These are phyloP conservation scores for Sclerotinia trifoliorum DNA, from an alignment of 2,329 filamentous ascomycete species.

Conservation along the genomic window DNA sequence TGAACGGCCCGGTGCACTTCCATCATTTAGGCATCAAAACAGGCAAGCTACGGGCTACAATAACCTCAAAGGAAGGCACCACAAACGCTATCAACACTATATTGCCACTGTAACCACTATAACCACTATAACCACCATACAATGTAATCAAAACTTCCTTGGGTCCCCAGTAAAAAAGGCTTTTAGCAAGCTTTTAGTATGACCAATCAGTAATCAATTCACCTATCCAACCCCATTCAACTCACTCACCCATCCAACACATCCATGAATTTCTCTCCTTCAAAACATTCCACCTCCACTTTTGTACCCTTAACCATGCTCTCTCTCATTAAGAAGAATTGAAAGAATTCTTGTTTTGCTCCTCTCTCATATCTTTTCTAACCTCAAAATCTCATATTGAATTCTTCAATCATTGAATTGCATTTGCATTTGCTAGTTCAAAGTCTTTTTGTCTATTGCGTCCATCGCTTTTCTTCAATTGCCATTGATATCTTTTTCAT, in stretches of 20 bases:
- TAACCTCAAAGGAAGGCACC: background rate
- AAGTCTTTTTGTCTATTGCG: background rate
- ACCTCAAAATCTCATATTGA: background rate
- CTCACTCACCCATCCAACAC: background rate
- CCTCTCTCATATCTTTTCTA: background rate
- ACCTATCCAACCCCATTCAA: background rate
- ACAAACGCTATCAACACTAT: background rate
- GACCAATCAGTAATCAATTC: constrained; percentile 3
- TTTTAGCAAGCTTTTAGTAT: background rate
- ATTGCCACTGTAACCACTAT: background rate
- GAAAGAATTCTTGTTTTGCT: background rate
- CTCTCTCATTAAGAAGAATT: no score
- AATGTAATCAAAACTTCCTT: background rate
- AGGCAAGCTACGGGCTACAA: background rate
- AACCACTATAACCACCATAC: background rate
- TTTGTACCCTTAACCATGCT: no score
- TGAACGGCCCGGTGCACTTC: no score
- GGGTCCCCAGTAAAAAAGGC: no score
- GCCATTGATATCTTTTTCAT: background rate
- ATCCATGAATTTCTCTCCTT: constrained; percentile 13
- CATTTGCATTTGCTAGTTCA: background rate
- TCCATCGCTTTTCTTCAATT: background rate
- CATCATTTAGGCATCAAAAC: no score
- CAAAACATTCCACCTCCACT: constrained; percentile 6
- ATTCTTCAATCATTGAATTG: background rate